Evolutionary conservation across 805 yeast species (phyloP).

Genomic region (Metschnikowia arizonensis): DNA sequence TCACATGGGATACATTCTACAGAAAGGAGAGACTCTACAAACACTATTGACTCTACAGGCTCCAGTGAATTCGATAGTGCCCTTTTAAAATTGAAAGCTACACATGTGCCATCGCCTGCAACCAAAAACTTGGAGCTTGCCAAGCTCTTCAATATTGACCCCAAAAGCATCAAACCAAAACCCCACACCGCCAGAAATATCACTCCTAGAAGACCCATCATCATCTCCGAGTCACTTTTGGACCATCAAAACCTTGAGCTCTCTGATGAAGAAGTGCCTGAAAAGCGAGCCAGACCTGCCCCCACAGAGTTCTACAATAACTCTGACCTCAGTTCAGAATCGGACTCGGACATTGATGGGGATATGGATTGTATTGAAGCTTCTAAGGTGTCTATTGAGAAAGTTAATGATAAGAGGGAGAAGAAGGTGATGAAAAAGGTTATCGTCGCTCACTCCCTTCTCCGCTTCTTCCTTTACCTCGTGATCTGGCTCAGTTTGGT

Average conservation of each 20-base stretch:
- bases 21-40: no score
- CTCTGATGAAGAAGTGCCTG: not conserved
- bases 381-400: not conserved
- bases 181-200: constrained; percentile 8
- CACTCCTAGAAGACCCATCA: constrained; percentile 18
- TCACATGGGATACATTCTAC: no score
- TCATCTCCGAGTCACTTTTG: constrained; percentile 8
- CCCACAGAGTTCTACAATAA: constrained; percentile 4
- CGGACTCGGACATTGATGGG: constrained; percentile 1
- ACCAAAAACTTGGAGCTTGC: constrained; percentile 15
- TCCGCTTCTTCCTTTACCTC: constrained; percentile 14
- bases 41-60: not conserved
- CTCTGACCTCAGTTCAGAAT: not conserved
- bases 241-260: constrained; percentile 1
- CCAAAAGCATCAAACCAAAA: constrained; percentile 16
- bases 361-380: no score
- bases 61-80: constrained; percentile 17
- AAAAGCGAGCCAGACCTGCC: not conserved
- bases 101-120: constrained; percentile 1
- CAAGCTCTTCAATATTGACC: constrained; percentile 14
- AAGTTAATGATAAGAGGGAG: not conserved
- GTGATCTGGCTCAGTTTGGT: constrained; percentile 35
- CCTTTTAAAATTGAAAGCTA: constrained; percentile 14
- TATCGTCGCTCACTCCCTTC: not conserved
- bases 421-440: no score